Conservation (phyloP, 495 filamentous ascomycete genomes). For the Corynascus novoguineensis region DNA sequence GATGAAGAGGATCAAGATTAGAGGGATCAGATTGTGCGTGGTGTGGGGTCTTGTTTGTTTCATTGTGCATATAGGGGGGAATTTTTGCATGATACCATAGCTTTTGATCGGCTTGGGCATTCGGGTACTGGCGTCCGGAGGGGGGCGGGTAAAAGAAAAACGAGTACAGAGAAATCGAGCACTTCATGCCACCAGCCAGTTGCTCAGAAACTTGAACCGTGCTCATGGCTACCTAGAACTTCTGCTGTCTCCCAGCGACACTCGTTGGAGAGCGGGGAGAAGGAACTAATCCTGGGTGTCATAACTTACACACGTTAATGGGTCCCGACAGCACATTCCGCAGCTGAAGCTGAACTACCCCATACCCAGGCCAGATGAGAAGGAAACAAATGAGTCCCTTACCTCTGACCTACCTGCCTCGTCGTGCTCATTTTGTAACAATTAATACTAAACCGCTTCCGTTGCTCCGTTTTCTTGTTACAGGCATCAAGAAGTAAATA, state of each 20-base stretch:
- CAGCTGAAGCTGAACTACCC: neutral
- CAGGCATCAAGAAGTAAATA: conserved; percentile 12
- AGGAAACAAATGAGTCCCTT: conserved; percentile 43
- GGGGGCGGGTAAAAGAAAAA: neutral
- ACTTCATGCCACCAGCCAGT: conserved; percentile 1
- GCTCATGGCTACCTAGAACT: neutral
- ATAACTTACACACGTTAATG: neutral
- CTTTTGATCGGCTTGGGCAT: conserved; percentile 21
- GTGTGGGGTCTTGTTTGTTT: conserved; percentile 16
- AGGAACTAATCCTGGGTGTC: neutral
- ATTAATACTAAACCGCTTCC: conserved; percentile 7
- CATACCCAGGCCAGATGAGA: conserved; percentile 26
- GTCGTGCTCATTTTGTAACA: conserved; percentile 12
- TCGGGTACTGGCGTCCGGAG: conserved; percentile 12
- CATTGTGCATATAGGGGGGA: conserved; percentile 20
- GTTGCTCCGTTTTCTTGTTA: conserved; percentile 9
- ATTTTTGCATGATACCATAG: conserved; percentile 27
- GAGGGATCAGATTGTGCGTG: conserved; percentile 15
- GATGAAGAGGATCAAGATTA: conserved; percentile 9
- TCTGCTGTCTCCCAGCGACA: neutral
- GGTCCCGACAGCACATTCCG: neutral
- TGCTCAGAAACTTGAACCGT: neutral
- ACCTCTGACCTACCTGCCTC: conserved; percentile 63
- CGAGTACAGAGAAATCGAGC: neutral
- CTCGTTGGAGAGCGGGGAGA: neutral